Conservation (phyloP, 1,284 basidiomycete genomes). For the Leccinum solheimii region DNA sequence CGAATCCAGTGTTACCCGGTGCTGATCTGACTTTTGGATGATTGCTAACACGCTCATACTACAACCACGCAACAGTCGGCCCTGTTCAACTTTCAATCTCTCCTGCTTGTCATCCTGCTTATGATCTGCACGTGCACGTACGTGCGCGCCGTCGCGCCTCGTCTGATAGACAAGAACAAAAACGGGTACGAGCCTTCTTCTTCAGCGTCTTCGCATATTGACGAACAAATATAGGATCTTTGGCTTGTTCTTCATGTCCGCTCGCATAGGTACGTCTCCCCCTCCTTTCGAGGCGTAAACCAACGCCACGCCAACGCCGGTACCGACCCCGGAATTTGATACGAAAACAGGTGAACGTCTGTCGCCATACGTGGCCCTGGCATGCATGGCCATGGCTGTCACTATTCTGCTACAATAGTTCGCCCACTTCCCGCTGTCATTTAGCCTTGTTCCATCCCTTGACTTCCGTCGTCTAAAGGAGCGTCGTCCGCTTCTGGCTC, state of each 20-base stretch:
- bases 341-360: constrained; percentile 65
- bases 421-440: neutral
- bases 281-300: neutral
- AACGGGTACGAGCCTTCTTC: constrained; percentile 67
- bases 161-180: constrained; percentile 91
- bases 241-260: constrained; percentile 92
- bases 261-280: constrained; percentile 74
- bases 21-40: neutral
- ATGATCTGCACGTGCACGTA: constrained; percentile 98
- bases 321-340: neutral
- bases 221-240: constrained; percentile 59
- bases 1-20: neutral
- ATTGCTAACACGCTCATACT: neutral
- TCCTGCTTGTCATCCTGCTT: constrained; percentile 90
- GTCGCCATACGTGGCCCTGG: constrained; percentile 81
- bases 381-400: constrained; percentile 80
- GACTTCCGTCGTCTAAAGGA: neutral
- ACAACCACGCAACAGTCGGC: constrained; percentile 69
- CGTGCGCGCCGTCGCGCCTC: constrained; percentile 84
- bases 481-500: neutral
- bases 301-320: neutral
- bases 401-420: constrained; percentile 51
- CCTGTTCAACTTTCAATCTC: constrained; percentile 96
- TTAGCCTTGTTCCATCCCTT: neutral
- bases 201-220: neutral